Conservation (phyloP, 1,139 yeast species). For the Scheffersomyces quercinus region DNA sequence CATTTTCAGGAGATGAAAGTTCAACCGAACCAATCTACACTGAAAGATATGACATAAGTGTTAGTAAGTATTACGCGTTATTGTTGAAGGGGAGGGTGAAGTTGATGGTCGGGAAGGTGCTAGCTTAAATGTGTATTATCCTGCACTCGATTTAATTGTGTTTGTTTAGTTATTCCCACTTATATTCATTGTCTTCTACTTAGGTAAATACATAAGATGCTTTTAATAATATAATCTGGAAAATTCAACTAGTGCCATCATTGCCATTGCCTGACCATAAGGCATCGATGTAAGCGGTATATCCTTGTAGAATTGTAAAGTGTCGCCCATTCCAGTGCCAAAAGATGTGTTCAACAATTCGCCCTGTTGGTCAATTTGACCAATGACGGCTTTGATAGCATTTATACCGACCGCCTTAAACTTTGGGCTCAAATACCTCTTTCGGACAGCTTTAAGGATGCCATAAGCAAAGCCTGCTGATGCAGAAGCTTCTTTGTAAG, state of each 20-base stretch:
- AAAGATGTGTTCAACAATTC: slow-evolving; percentile 32
- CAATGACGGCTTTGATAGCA: slow-evolving; percentile 28
- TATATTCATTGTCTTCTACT: background rate
- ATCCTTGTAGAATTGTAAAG: slow-evolving; percentile 29
- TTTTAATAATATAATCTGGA: slow-evolving; percentile 13
- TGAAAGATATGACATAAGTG: no score
- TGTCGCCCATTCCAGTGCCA: slow-evolving; percentile 35
- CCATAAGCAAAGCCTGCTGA: slow-evolving; percentile 39
- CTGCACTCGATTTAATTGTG: background rate
- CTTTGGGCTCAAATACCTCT: slow-evolving; percentile 20
- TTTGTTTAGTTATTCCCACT: background rate
- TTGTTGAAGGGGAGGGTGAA: no score
- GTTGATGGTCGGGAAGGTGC: no score
- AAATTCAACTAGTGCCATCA: slow-evolving; percentile 33
- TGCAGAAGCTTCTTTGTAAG: slow-evolving; percentile 33
- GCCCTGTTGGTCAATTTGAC: slow-evolving; percentile 25
- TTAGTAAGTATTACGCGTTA: no score
- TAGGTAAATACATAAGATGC: background rate
- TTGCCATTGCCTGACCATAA: slow-evolving; percentile 39
- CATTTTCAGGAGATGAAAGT: no score
- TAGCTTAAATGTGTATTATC: no score
- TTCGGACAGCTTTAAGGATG: slow-evolving; percentile 27
- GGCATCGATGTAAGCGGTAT: slow-evolving; percentile 36
- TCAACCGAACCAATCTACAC: no score
- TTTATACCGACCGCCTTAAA: slow-evolving; percentile 21